phyloP scores from a whole-genome alignment of 1,284 basidiomycete genomes.

The Boletus hoseneyae region DNA sequence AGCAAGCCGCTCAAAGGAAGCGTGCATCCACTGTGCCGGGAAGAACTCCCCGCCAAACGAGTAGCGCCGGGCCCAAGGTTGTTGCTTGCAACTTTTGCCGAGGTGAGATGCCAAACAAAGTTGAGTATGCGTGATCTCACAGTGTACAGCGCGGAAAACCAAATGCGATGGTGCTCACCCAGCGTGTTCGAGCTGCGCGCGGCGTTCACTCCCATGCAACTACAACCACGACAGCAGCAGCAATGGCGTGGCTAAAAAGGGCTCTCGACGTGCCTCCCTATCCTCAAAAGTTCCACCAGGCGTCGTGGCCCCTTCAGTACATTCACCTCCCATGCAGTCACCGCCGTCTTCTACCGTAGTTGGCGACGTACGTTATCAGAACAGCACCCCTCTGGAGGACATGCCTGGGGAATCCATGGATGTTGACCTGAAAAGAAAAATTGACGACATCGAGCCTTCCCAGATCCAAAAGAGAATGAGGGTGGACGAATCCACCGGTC shows the following conservation, averaged over 20 bases:
- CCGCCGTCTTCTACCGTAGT: constrained; percentile 41
- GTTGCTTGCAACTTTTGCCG: constrained; percentile 82
- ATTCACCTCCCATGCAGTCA: constrained; percentile 49
- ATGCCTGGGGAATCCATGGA: constrained; percentile 28
- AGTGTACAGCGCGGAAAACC: constrained; percentile 69
- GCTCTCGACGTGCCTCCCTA: constrained; percentile 45
- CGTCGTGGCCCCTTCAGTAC: constrained; percentile 42
- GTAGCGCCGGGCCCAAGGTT: constrained; percentile 74
- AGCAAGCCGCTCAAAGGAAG: constrained; percentile 58
- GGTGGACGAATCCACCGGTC: constrained; percentile 30
- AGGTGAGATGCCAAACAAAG: constrained; percentile 41
- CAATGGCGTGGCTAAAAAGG: constrained; percentile 45
- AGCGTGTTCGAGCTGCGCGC: constrained; percentile 72
- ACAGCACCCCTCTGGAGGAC: constrained; percentile 30
- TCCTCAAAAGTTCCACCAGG: constrained; percentile 39
- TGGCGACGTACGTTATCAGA: constrained; percentile 33
- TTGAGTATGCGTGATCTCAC: constrained; percentile 8
- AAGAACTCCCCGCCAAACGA: constrained; percentile 52
- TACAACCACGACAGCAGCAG: constrained; percentile 63
- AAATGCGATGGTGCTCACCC: constrained; percentile 80
- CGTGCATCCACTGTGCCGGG: constrained; percentile 67
- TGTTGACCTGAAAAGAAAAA: constrained; percentile 37
- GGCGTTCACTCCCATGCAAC: constrained; percentile 67
- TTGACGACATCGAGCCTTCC: constrained; percentile 32
- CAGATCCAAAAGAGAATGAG: constrained; percentile 40